Evolutionary conservation across 1,139 yeast genomes (phyloP), one percentile per base, ranked within the genome.

Genomic region (Suzukiozyma palmioleophila): DNA sequence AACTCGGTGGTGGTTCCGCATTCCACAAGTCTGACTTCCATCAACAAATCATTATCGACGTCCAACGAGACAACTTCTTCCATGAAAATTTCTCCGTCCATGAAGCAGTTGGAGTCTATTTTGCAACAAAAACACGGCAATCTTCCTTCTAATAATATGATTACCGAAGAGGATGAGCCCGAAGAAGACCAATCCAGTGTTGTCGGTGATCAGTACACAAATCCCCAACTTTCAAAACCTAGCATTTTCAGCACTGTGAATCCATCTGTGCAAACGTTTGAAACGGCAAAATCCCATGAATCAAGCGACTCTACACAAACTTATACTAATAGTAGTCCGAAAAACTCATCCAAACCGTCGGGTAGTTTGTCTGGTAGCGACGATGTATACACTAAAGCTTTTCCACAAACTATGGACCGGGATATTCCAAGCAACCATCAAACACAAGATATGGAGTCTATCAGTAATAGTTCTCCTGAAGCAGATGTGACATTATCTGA

Each of bases 41-140:
- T 62, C 31, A 49, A 50, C 39, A 52, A 53, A 9, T 45, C 53
- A 29, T 40, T 55, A 25, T 33, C 26, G 16, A 16, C 37, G 11
- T 32, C 26, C 10, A 28, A 26, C 11, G 48, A 46, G 35, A 39
- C 37, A 37, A 73, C 81, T 2, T 62, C 73, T 35, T 69, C 76
- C 32, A 74, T 77, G 72, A 66, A 66, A 36, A 64, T 63, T 26
- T 75, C 80, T 34, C 83, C 83, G 7, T 73, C 79, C 31, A 66
- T 77, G 51, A 73, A 71, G 48, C 79, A 79, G 1, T 58, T 77
- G 47, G 80, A 75, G 49, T 61, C 57, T 38, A 72, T 74, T 15
- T 59, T 77, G 37, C 69, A 64, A 41, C 64, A 62, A 43, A 57
- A 53, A 41, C 48, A 39, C 29, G 24, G 35, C 25, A 8, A 9